phyloP scores from a whole-genome alignment of 257 asterid species.

The Solanum ossicruentum region DNA sequence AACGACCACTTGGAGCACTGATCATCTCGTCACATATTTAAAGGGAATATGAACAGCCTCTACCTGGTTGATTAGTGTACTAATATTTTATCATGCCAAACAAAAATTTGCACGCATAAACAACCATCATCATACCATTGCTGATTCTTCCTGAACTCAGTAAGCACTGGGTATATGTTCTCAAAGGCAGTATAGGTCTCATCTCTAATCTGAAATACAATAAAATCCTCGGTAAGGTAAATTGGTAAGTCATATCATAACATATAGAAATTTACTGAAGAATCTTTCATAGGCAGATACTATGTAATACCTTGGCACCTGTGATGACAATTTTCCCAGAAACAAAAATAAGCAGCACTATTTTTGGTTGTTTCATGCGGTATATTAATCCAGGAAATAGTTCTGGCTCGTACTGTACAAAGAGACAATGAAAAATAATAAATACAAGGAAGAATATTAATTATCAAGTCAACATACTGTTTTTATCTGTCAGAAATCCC shows the following conservation, averaged over 20 bases:
- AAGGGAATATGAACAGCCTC: not conserved
- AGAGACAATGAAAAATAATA: not conserved
- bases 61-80: not conserved
- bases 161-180: slow-evolving; percentile 87
- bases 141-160: slow-evolving; percentile 83
- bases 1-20: not conserved
- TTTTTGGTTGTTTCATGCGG: slow-evolving; percentile 91
- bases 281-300: not conserved
- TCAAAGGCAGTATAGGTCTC: slow-evolving; percentile 88
- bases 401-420: slow-evolving; percentile 88
- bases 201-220: slow-evolving; percentile 56
- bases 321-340: slow-evolving; percentile 94
- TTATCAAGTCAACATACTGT: not conserved
- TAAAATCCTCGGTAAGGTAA: not conserved
- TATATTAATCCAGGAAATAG: slow-evolving; percentile 85
- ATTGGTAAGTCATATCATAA: not conserved
- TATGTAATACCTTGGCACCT: slow-evolving; percentile 67
- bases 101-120: not conserved
- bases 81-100: not conserved
- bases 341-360: slow-evolving; percentile 84
- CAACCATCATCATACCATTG: slow-evolving; percentile 49
- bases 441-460: not conserved
- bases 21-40: not conserved
- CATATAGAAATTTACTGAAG: not conserved
- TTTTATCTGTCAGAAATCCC: not conserved